Base-by-base conservation (phyloP, 129 eudicot genomes). In the Sambucus nigra region DNA sequence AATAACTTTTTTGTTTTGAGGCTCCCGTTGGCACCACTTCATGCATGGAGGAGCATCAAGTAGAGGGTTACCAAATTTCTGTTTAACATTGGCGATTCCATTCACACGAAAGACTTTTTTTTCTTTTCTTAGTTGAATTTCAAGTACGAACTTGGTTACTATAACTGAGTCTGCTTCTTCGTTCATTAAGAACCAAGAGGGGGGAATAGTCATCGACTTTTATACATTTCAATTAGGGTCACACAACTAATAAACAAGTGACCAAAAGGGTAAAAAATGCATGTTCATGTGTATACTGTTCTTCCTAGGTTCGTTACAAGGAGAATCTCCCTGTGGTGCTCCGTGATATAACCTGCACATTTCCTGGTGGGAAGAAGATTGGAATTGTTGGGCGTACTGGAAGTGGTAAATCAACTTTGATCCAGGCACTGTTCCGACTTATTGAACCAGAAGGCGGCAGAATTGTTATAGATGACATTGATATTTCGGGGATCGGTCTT, bases 311-410 rank as follows among this genome's bases (percentile, higher is more conserved):
- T 40, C 87, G 96, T 16, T 92, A 91, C 59, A 79, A 79, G 68
- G 94, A 79, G 51, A 76, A 47, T 63, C 75, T 85, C 46, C 98
- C 98, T 0, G 73, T 85, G 68, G 98, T 89, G 39, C 95, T 89
- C 25, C 88, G 78, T 39, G 88, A 76, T 22, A 73, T 89, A 50
- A 70, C 88, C 29, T 85, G 95, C 74, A 77, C 65, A 7, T 78
- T 89, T 49, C 95, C 88, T 5, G 98, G 98, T 51, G 95, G 98
- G 46, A 76, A 66, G 62, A 89, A 89, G 65, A 79, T 85, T 7
- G 98, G 95, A 51, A 81, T 89, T 33, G 98, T 89, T 20, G 95
- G 98, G 18, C 95, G 98, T 41, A 89, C 98, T 1, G 98, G 98
- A 65, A 84, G 98, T 54, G 98, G 98, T 12, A 89, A 89, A 72